Evolutionary conservation across 108 stramenopile genomes (phyloP), one percentile per base, ranked within the genome.

Genomic region (Epithemia pelagica): DNA sequence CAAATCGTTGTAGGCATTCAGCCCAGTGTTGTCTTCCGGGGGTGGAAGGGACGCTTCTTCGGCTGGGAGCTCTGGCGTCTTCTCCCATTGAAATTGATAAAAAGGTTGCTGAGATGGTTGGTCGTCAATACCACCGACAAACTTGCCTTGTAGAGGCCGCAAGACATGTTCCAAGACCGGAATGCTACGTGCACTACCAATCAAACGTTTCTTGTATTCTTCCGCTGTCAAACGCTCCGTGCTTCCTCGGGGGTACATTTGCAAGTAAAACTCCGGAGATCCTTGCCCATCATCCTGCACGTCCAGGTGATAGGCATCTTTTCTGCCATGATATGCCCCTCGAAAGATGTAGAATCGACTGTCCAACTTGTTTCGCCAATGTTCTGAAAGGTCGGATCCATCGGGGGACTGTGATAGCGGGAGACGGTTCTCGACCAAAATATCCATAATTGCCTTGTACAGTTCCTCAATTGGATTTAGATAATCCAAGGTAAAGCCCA

Each of bases 401-500:
- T 46, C 37, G n/a, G n/a, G n/a, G 5, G 37, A 46, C 5, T 46
- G 5, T 15, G 37, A 46, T 10, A 46, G 37, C n/a, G n/a, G n/a
- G 37, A 10, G 37, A 15, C 37, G 37, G 15, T 46, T 46, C 37
- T 15, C 10, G 15, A 15, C 15, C 37, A 46, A 15, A 5, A 46
- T 15, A 10, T 5, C 15, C 15, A 10, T 5, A 15, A 46, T 46
- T 5, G 37, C 37, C 5, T 46, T 15, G 15, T 10, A 68, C 37
- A 63, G 57, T 25, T 59, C 29, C 19, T 63, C 21, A 26, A 79
- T 59, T 5, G 37, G 37, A 15, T 46, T 15, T 10, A 46, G 15
- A 32, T 79, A 79, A 0, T 65, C 70, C 15, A 46, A 28, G 15
- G 70, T 62, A 46, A 68, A 79, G 20, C 78, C 78, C 74, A 79